Base-by-base conservation (phyloP, 2,329 filamentous ascomycete species). In the Aquanectria penicillioides region DNA sequence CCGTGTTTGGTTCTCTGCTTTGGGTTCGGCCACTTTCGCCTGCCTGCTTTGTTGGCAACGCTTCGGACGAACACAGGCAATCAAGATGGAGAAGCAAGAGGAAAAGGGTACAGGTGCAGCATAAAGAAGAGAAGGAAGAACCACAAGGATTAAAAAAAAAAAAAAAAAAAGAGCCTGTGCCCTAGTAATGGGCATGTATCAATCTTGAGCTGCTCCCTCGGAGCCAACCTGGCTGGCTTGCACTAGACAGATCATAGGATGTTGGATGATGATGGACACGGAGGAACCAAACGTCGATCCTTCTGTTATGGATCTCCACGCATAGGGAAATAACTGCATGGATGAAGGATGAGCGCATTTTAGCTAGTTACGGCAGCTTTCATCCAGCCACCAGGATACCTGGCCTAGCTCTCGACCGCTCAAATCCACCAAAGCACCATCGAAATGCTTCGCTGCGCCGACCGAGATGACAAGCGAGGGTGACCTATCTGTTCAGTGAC, bases 291-390 rank as follows among this genome's bases (percentile, higher is more conserved):
- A 31, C 25, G 37, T 51, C 33, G 47, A 57, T 57, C 47, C 31
- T 51, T 51, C 33, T 13, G 33, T 10, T 25, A 46, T 44, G 46
- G 47, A 46, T 47, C 18, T 37, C 13, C 51, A 29, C 26, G 28
- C 26, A 55, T 33, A 18, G 22, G 18, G 29, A 47, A 46, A 47
- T 36, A 43, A 40, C 13, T 33, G 33, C 33, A 33, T 38, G 31
- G 34, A 23, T 22, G 47, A 51, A 57, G 53, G 53, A 57, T 57
- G 18, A n/a, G 25, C 3, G 40, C 40, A 31, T 38, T 33, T 51
- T 51, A 33, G 36, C 36, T 33, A 13, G 20, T 56, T 54, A 38
- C 18, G 31, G 50, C 34, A 43, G 15, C 33, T 49, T 9, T 26
- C 4, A 23, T 51, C 28, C 26, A 7, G 15, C 33, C 15, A 12